A percentile compares a stretch with the other conserved stretches of the same genome.
Conservation (phyloP, 1,284 basidiomycete species). For the Microbotryum intermedium region DNA sequence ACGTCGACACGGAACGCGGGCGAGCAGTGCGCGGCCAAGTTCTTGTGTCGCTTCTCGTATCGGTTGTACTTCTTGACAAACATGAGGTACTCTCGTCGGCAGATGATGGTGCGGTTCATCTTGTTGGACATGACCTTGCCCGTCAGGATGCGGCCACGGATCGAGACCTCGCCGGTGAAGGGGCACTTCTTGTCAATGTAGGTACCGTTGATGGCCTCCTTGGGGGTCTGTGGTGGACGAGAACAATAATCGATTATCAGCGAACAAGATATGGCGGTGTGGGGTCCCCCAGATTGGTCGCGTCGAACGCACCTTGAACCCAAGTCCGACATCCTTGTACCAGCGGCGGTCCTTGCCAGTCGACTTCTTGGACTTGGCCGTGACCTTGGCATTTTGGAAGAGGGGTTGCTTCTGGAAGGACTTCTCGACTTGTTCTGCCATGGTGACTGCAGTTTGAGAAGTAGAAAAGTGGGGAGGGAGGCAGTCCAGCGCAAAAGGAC, state of each 20-base stretch:
- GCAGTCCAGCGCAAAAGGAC: neutral
- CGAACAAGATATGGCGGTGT: too few species aligned
- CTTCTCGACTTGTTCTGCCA: constrained; percentile 68
- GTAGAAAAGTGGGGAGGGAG: neutral
- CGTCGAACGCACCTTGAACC: constrained; percentile 55
- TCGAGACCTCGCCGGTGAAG: constrained; percentile 69
- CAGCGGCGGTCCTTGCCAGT: constrained; percentile 92
- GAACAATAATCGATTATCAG: neutral
- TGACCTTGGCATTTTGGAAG: constrained; percentile 95
- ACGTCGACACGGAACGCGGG: constrained; percentile 81
- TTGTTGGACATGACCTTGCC: constrained; percentile 97
- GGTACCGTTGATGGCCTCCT: constrained; percentile 90
- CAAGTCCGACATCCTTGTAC: constrained; percentile 97
- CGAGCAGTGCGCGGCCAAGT: constrained; percentile 92
- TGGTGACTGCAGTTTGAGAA: constrained; percentile 27
- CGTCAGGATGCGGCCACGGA: constrained; percentile 97
- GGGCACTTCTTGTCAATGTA: constrained; percentile 97
- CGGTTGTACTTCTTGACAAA: constrained; percentile 93
- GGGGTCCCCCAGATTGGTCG: too few species aligned
- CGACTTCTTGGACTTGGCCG: constrained; percentile 80
- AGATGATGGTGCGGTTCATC: constrained; percentile 98
- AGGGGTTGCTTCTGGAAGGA: constrained; percentile 95
- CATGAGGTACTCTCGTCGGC: constrained; percentile 88
- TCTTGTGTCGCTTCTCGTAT: constrained; percentile 66
- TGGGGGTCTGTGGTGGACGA: constrained; percentile 55